phyloP scores from a whole-genome alignment of 2,329 filamentous ascomycete genomes.

The Epichloe amarillans region DNA sequence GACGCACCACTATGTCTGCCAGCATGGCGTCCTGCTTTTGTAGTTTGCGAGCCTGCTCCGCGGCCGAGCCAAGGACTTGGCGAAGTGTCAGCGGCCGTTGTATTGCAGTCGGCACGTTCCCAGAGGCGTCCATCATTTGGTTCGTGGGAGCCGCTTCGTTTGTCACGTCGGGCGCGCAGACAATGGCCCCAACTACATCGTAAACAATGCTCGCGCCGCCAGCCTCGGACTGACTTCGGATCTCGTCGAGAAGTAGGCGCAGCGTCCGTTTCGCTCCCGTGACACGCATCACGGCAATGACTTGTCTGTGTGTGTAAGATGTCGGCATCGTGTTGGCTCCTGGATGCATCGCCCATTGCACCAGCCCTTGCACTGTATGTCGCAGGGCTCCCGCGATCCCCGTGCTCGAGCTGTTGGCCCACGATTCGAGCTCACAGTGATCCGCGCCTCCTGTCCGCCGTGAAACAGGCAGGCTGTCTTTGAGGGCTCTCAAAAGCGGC shows the following conservation, averaged over 20 bases:
- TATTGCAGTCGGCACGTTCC: conserved; percentile 22
- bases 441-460: conserved; percentile 50
- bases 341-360: conserved; percentile 52
- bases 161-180: conserved; percentile 51
- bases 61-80: conserved; percentile 43
- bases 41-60: conserved; percentile 42
- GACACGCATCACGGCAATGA: conserved; percentile 47
- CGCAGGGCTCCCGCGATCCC: conserved; percentile 46
- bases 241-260: conserved; percentile 50
- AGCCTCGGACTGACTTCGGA: conserved; percentile 46
- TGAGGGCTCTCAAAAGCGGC: conserved; percentile 52
- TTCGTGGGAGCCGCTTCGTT: conserved; percentile 24
- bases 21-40: conserved; percentile 42
- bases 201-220: conserved; percentile 49
- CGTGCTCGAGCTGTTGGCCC: conserved; percentile 42
- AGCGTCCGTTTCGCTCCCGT: conserved; percentile 50
- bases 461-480: conserved; percentile 42
- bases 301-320: conserved; percentile 58
- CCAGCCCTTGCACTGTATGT: conserved; percentile 47
- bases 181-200: conserved; percentile 54
- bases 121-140: conserved; percentile 19
- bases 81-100: conserved; percentile 43
- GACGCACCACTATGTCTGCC: conserved; percentile 49
- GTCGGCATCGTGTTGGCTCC: conserved; percentile 42
- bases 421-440: conserved; percentile 54